Evolutionary conservation across 768 basidiomycete genomes (phyloP), one percentile per base, ranked within the genome.

Genomic region (Termitomyces sp.): DNA sequence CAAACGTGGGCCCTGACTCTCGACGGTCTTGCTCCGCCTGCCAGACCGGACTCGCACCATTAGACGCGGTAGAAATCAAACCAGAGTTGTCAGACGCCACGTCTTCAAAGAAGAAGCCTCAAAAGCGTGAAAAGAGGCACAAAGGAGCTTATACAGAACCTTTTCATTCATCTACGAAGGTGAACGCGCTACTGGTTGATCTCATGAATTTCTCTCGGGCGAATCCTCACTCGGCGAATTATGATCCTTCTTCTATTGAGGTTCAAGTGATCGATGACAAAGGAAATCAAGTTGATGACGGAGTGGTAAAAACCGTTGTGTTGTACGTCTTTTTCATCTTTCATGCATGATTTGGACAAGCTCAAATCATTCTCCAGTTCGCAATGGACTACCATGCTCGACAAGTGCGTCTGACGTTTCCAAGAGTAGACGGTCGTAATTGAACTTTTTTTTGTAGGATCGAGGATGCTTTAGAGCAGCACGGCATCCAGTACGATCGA

Each of bases 361-460:
- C 25, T 62, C 44, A 33, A 22, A 32, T 35, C 25, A 42, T 52
- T 48, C 40, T 44, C 40, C 66, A 94, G 92, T 70, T 94, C 92
- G 5, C 93, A 95, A 67, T 96, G 94, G 93, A 96, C 93, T 3
- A 80, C 82, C 33, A 95, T 95, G 93, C 83, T 95, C 35, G 91
- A 94, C 72, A 91, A 92, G 86, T 90, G 70, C 55, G 81, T 69
- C 43, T 25, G 60, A 32, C 51, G 33, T 42, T 56, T 40, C 44
- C 47, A 48, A 43, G 44, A 25, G 33, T 4, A 36, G 42, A 29
- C 35, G 33, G 16, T 39, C 49, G 36, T 33, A 41, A 25, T 22
- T 59, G 60, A 35, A 67, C 53, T 33, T 55, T 29, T 58, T 38
- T 29, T 58, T 38, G 16, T 59, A 91, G 91, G 67, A 81, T 98